These are phyloP conservation scores for Tuber melanosporum DNA, from an alignment of 495 filamentous ascomycete species.

Conservation along the genomic window DNA sequence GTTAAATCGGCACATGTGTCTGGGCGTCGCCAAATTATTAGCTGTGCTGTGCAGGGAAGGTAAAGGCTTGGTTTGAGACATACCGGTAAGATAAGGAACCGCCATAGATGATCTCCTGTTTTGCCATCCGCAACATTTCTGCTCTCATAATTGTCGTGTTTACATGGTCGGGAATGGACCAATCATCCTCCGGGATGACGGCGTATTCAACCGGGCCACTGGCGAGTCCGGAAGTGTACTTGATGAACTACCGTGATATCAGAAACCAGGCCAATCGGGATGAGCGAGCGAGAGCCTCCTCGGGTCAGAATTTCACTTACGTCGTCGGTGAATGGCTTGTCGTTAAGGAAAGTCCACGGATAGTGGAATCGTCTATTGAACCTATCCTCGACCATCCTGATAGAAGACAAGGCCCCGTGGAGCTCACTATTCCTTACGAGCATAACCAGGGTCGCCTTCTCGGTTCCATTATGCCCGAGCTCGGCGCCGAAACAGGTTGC, in stretches of 20 bases:
- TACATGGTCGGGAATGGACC: slow-evolving; percentile 83
- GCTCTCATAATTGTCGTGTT: slow-evolving; percentile 75
- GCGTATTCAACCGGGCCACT: slow-evolving; percentile 49
- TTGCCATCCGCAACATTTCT: slow-evolving; percentile 71
- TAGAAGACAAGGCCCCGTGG: slow-evolving; percentile 23
- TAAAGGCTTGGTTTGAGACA: slow-evolving; percentile 80
- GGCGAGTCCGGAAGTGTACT: slow-evolving; percentile 34
- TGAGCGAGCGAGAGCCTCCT: background rate
- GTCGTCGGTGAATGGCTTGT: slow-evolving; percentile 80
- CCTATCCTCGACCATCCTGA: slow-evolving; percentile 35
- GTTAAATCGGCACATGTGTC: slow-evolving; percentile 96
- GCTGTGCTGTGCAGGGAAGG: background rate
- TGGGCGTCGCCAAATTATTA: background rate
- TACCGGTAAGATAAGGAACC: slow-evolving; percentile 84
- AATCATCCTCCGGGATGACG: slow-evolving; percentile 83
- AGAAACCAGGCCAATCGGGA: background rate
- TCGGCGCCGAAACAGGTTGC: background rate
- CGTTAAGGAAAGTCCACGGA: slow-evolving; percentile 98
- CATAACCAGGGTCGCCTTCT: slow-evolving; percentile 36
- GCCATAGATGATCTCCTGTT: slow-evolving; percentile 82
- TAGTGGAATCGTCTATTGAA: slow-evolving; percentile 96
- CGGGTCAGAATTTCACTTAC: slow-evolving; percentile 9
- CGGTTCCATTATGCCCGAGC: slow-evolving; percentile 23
- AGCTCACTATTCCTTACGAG: slow-evolving; percentile 36
- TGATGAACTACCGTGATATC: slow-evolving; percentile 21